Conservation (phyloP, 345 rosid genomes). For the Syzygium jambos region DNA sequence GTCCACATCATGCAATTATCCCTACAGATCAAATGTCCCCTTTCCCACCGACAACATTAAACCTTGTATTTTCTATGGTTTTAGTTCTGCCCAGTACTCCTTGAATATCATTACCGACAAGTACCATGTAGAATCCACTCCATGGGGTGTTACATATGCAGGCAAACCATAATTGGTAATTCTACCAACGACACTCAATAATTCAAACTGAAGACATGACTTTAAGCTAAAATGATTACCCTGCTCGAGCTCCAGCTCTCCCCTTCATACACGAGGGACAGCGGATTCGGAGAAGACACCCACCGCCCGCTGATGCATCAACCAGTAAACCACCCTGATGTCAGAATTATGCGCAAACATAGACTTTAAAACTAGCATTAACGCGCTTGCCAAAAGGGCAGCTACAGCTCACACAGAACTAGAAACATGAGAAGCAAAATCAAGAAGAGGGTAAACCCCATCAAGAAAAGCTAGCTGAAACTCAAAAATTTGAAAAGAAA, state of each 20-base stretch:
- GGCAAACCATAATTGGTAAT: not conserved
- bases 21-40: not conserved
- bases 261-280: constrained; percentile 52
- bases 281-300: constrained; percentile 58
- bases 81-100: not conserved
- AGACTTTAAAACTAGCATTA: constrained; percentile 23
- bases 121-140: not conserved
- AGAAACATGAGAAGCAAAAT: not conserved
- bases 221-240: constrained; percentile 18
- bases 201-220: not conserved
- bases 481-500: not conserved
- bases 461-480: not conserved
- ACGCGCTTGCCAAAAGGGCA: not conserved
- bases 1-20: not conserved
- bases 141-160: not conserved
- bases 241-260: constrained; percentile 82
- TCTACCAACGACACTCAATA: not conserved
- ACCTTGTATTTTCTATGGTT: not conserved
- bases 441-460: not conserved
- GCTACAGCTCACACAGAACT: not conserved
- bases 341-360: constrained; percentile 55
- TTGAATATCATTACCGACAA: not conserved
- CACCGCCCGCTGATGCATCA: constrained; percentile 94
- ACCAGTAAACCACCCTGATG: constrained; percentile 82
- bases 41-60: not conserved